phyloP scores from a whole-genome alignment of 148 eudicot species.

The Rheum nobile region DNA sequence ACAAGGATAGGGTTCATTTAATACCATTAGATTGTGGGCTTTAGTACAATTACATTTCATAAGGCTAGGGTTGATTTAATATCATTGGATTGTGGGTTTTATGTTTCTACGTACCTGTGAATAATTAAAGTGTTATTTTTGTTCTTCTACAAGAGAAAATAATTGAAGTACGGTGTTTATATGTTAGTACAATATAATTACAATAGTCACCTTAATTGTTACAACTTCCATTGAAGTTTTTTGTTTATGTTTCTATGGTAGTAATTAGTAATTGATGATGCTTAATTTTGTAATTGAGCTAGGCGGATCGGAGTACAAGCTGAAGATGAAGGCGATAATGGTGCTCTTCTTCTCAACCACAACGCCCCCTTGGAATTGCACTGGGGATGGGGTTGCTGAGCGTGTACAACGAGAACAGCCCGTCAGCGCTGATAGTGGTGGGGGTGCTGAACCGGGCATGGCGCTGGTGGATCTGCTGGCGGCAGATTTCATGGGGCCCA shows the following conservation, averaged over 20 bases:
- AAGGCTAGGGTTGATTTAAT: too few relatives aligned
- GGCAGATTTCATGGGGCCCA: conserved; percentile 41
- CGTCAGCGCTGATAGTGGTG: conserved; percentile 38
- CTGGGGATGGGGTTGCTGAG: conserved; percentile 30
- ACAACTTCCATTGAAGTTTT: too few relatives aligned
- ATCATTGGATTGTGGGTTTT: too few relatives aligned
- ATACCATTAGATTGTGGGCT: too few relatives aligned
- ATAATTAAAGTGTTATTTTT: too few relatives aligned
- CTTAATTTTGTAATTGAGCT: background rate
- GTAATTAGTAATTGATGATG: background rate
- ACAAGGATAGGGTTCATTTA: too few relatives aligned
- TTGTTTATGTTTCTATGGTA: background rate
- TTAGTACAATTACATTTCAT: too few relatives aligned
- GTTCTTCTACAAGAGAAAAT: too few relatives aligned
- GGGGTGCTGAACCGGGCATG: conserved; percentile 55
- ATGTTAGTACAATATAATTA: too few relatives aligned
- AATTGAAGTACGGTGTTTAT: too few relatives aligned
- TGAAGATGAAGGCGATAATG: conserved; percentile 38
- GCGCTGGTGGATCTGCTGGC: conserved; percentile 53
- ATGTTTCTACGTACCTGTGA: too few relatives aligned
- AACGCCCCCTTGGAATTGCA: conserved; percentile 50
- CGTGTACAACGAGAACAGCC: conserved; percentile 43
- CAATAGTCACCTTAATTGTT: too few relatives aligned
- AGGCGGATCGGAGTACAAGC: conserved; percentile 44
- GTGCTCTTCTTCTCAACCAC: conserved; percentile 45